Conservation (phyloP, 1,284 basidiomycete genomes). For the Microbotryum intermedium region DNA sequence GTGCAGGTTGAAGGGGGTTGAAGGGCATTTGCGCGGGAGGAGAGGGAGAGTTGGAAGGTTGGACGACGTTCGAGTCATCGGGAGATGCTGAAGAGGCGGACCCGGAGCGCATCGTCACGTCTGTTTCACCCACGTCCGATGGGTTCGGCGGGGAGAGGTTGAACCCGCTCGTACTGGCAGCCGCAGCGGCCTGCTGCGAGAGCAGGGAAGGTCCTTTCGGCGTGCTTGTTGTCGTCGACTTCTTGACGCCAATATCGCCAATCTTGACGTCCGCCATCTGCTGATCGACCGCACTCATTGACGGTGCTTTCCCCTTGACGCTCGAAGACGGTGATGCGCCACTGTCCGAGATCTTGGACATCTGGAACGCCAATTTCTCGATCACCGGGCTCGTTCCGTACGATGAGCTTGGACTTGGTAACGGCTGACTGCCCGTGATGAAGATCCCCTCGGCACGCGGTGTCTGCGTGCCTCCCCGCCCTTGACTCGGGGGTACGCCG, state of each 20-base stretch:
- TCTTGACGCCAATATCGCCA: slow-evolving; percentile 52
- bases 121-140: slow-evolving; percentile 11
- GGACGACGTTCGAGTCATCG: slow-evolving; percentile 1
- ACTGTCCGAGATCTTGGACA: slow-evolving; percentile 55
- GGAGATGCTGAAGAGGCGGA: slow-evolving; percentile 8
- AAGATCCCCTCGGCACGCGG: slow-evolving; percentile 77
- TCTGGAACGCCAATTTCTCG: slow-evolving; percentile 85
- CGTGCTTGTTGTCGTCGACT: slow-evolving; percentile 40
- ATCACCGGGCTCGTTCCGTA: slow-evolving; percentile 68
- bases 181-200: slow-evolving; percentile 52
- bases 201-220: slow-evolving; percentile 65
- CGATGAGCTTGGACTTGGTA: slow-evolving; percentile 67
- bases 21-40: slow-evolving; percentile 28
- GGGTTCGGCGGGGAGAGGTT: background rate
- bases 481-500: slow-evolving; percentile 90
- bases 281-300: slow-evolving; percentile 44
- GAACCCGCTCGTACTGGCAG: slow-evolving; percentile 3
- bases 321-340: slow-evolving; percentile 19
- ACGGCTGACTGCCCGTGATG: slow-evolving; percentile 88
- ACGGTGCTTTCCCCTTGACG: slow-evolving; percentile 36
- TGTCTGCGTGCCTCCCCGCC: slow-evolving; percentile 93
- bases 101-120: slow-evolving; percentile 28
- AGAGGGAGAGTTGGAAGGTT: slow-evolving; percentile 28
- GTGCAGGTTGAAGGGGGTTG: slow-evolving; percentile 40
- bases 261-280: slow-evolving; percentile 60